Evolutionary conservation across 495 filamentous ascomycete species (phyloP), one percentile per base, ranked within the genome.

Genomic region (Copromyces sp.): DNA sequence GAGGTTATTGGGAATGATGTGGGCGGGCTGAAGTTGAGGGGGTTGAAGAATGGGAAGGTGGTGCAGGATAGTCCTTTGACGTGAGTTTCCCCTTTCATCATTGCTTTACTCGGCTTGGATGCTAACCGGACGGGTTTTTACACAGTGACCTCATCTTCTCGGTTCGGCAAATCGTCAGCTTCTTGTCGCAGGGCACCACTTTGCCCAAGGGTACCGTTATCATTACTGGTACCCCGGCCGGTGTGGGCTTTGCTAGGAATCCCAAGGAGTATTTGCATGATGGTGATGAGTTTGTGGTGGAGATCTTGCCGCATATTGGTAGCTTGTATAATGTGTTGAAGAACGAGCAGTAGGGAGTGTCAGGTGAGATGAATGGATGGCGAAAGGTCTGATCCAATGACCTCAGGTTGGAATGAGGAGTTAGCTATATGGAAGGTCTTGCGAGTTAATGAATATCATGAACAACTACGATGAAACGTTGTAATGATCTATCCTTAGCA

Each of bases 61-160:
- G 70, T 85, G 76, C 85, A 87, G 75, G 78, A 86, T 38, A 87
- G 85, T 72, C 79, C 80, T 37, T 73, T 86, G 72, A 85, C 84
- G 83, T 87, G 79, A 74, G 84, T 81, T 65, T 41, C 9, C 12
- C 3, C 11, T 32, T 32, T 29, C 41, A 2, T 39, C 37, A 37
- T 9, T 53, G 24, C 24, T 24, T 24, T 24, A 24, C 24, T 24
- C 24, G 24, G 24, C 24, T 24, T 24, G 24, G 24, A 68, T 75
- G 11, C 70, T 71, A 16, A 14, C n/a, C 24, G 24, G 24, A 24
- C 24, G 24, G 24, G 24, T 24, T 24, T 24, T 24, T 53, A 3
- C 6, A 11, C 37, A 85, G 81, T 45, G 85, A 86, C 53, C 78
- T 86, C 72, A 82, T 86, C 73, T 86, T 86, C 77, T 80, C 79